Conservation (phyloP, 345 rosid genomes). For the Pseudoturritis turrita region DNA sequence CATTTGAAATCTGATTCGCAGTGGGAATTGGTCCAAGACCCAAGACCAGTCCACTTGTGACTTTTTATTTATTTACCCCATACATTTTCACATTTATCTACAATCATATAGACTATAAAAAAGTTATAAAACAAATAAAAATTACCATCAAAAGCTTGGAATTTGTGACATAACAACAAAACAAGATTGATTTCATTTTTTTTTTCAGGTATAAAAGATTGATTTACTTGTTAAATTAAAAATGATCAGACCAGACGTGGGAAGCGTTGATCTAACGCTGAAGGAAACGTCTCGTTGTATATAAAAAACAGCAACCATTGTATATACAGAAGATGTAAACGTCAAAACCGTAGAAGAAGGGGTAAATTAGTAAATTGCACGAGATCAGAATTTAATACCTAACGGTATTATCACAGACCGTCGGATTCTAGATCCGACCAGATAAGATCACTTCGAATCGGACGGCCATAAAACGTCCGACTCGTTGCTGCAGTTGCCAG, state of each 20-base stretch:
- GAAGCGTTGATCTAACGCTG: neutral
- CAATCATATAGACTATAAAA: neutral
- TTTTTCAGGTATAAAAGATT: neutral
- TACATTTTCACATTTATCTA: slow-evolving; percentile 18
- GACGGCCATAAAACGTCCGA: slow-evolving; percentile 14
- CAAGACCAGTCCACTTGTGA: slow-evolving; percentile 64
- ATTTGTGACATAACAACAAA: neutral
- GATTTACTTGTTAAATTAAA: neutral
- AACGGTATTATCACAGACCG: slow-evolving; percentile 16
- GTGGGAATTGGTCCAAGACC: slow-evolving; percentile 79
- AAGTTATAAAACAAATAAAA: too few species aligned
- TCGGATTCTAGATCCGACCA: slow-evolving; percentile 3
- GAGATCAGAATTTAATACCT: neutral
- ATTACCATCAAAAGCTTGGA: slow-evolving; percentile 6
- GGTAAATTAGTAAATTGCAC: neutral
- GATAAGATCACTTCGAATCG: slow-evolving; percentile 26
- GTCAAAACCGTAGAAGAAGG: neutral
- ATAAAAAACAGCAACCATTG: slow-evolving; percentile 2
- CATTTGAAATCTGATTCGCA: slow-evolving; percentile 39
- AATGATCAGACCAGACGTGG: neutral
- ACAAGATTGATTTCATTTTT: neutral
- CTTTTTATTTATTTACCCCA: slow-evolving; percentile 12
- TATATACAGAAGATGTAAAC: slow-evolving; percentile 1
- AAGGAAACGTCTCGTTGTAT: neutral
- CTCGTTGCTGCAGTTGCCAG: slow-evolving; percentile 5